phyloP scores from a whole-genome alignment of 805 yeast genomes.

The Blastobotrys attinorum region DNA sequence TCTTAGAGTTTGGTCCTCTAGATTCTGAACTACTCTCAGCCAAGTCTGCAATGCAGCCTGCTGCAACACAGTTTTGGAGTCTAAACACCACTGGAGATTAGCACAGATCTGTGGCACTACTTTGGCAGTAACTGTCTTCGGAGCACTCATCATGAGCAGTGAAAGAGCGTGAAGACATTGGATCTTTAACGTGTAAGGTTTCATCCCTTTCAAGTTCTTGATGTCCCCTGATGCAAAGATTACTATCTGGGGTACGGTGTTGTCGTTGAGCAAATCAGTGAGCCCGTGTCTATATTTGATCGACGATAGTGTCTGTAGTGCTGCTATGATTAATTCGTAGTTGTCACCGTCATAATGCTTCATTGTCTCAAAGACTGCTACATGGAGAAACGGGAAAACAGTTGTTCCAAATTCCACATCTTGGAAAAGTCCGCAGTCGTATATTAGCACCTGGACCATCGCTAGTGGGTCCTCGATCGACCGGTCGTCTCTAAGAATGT shows the following conservation, averaged over 20 bases:
- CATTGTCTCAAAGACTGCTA: constrained; percentile 30
- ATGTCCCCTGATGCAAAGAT: constrained; percentile 65
- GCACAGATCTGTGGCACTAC: constrained; percentile 82
- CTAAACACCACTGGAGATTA: constrained; percentile 73
- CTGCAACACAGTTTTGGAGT: constrained; percentile 46
- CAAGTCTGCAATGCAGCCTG: constrained; percentile 60
- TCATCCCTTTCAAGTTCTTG: constrained; percentile 62
- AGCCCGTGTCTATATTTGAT: constrained; percentile 10
- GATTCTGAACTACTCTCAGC: constrained; percentile 48
- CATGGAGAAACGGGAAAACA: constrained; percentile 20
- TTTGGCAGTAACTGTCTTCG: constrained; percentile 44
- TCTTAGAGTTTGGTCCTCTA: constrained; percentile 49
- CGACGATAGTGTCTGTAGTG: constrained; percentile 10
- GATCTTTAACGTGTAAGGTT: constrained; percentile 64
- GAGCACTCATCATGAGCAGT: constrained; percentile 49
- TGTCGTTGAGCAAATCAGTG: constrained; percentile 37
- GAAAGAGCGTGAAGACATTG: constrained; percentile 68
- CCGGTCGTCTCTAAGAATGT: constrained; percentile 37
- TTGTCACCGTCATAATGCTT: constrained; percentile 28
- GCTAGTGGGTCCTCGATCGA: constrained; percentile 40
- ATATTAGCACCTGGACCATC: constrained; percentile 33
- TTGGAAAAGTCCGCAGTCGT: neutral
- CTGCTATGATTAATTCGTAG: constrained; percentile 8
- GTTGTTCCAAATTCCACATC: constrained; percentile 14
- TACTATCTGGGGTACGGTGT: constrained; percentile 59